Evolutionary conservation across 192 early-diverging fungal species (phyloP), one percentile per base, ranked within the genome.

Genomic region (Coemansia asiatica): DNA sequence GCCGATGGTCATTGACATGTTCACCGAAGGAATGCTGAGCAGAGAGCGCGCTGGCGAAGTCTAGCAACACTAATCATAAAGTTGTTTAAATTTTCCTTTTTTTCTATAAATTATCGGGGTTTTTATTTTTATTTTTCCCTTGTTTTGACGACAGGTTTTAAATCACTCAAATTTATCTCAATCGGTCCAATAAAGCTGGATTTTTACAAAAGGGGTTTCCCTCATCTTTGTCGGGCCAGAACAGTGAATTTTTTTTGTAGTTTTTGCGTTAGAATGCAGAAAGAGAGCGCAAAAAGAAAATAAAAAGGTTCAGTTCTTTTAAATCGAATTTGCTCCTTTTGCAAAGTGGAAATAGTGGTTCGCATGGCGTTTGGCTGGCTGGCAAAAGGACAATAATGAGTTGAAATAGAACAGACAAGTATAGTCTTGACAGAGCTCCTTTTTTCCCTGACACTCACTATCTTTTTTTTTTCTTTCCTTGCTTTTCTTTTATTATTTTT

Each of bases 1-100:
- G 27, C 66, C 78, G 21, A 65, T 81, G 73, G 60, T 81, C 18
- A 70, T 68, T 12, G 79, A 81, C 28, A 40, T 64, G 69, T 69
- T 81, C 27, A 67, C 56, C 21, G 79, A 81, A 13, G 73, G 72
- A 9, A 56, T 81, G 60, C 75, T 72, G 79, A 72, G 72, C 53
- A 33, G 8, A 1, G 29, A 60, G 59, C 59, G 33, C 15, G 48
- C 15, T 5, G 15, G 48, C 13, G 26, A 51, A 51, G 22, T 21
- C 50, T 6, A 6, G 21, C 50, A 51, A 22, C 9, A 21, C n/a
- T 51, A 36, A 36, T 36, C 35, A 36, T 7, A 36, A 36, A 36
- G 35, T 36, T 4, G 10, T 10, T 36, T 55, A 5, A 26, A 13
- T 22, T 6, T 55, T 5, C n/a, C n/a, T n/a, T n/a, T n/a, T n/a